A percentile compares a stretch with the other conserved stretches of the same genome.
These are phyloP conservation scores for Xylaria sp. DNA, from an alignment of 2,329 filamentous ascomycete genomes.

Conservation along the genomic window DNA sequence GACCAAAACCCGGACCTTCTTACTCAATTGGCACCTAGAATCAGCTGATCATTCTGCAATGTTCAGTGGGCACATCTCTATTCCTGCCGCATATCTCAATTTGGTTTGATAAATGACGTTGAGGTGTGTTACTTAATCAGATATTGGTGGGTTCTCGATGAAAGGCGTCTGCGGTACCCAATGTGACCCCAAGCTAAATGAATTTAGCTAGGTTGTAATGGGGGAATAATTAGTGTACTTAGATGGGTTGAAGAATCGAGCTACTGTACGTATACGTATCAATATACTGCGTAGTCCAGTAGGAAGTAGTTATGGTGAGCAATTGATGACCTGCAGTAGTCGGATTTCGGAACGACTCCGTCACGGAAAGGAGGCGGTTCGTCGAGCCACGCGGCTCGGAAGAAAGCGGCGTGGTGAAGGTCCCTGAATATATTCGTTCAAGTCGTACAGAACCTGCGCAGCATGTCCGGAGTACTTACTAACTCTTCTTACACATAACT, in stretches of 20 bases:
- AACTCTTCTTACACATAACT: not conserved
- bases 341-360: slow-evolving; percentile 24
- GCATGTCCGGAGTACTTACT: not conserved
- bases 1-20: not conserved
- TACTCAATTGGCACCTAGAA: not conserved
- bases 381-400: slow-evolving; percentile 9
- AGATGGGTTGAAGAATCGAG: not conserved
- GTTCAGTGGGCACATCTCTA: slow-evolving; percentile 6
- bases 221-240: not conserved
- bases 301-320: not conserved
- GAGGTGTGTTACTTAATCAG: slow-evolving; percentile 12
- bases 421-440: slow-evolving; percentile 1
- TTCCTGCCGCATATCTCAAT: slow-evolving; percentile 16
- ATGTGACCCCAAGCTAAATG: slow-evolving; percentile 1
- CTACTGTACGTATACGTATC: not conserved
- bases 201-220: not conserved
- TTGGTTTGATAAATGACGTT: slow-evolving; percentile 14
- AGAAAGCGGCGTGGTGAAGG: slow-evolving; percentile 16
- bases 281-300: not conserved
- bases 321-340: slow-evolving; percentile 28
- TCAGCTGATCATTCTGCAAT: slow-evolving; percentile 15
- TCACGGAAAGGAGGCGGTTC: slow-evolving; percentile 10
- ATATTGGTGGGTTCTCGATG: not conserved
- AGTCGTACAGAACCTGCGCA: not conserved
- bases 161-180: not conserved